These are phyloP conservation scores for Xylariales sp. DNA, from an alignment of 2,329 filamentous ascomycete genomes.

Conservation along the genomic window DNA sequence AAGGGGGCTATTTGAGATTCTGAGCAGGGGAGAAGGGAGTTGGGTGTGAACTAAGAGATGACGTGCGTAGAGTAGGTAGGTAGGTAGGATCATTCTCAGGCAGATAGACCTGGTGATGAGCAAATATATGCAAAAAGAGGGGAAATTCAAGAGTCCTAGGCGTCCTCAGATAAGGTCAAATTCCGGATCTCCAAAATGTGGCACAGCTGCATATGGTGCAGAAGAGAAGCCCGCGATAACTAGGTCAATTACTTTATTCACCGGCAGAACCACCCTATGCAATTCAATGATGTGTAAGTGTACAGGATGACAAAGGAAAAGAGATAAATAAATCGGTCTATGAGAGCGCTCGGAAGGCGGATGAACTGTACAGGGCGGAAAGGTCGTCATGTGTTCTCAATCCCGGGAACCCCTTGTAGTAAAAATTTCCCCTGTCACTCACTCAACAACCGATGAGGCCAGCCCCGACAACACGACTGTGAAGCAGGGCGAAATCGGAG, in stretches of 20 bases:
- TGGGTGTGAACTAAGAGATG: slow-evolving; percentile 7
- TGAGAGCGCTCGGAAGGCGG: slow-evolving; percentile 42
- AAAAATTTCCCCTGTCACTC: slow-evolving; percentile 33
- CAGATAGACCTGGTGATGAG: slow-evolving; percentile 14
- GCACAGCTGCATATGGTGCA: slow-evolving; percentile 26
- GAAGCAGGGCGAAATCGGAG: slow-evolving; percentile 27
- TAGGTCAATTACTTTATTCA: slow-evolving; percentile 42
- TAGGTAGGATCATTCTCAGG: slow-evolving; percentile 19
- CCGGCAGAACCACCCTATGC: slow-evolving; percentile 40
- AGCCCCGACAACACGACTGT: slow-evolving; percentile 15
- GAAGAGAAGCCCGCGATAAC: slow-evolving; percentile 15
- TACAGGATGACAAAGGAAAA: slow-evolving; percentile 49
- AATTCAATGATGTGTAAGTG: slow-evolving; percentile 46
- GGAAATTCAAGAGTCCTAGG: slow-evolving; percentile 26
- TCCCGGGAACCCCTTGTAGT: slow-evolving; percentile 27
- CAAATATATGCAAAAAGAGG: slow-evolving; percentile 25
- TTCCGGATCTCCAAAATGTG: slow-evolving; percentile 20
- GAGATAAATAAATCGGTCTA: slow-evolving; percentile 41
- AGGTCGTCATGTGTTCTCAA: slow-evolving; percentile 35
- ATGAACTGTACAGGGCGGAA: slow-evolving; percentile 45
- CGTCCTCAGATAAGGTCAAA: slow-evolving; percentile 20
- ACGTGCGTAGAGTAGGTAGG: slow-evolving; percentile 1
- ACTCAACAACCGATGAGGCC: slow-evolving; percentile 21
- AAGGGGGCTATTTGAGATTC: background rate
- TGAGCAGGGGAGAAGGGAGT: slow-evolving; percentile 13